Conservation (phyloP, 164 flowering plant species). For the Liquidambar formosana region DNA sequence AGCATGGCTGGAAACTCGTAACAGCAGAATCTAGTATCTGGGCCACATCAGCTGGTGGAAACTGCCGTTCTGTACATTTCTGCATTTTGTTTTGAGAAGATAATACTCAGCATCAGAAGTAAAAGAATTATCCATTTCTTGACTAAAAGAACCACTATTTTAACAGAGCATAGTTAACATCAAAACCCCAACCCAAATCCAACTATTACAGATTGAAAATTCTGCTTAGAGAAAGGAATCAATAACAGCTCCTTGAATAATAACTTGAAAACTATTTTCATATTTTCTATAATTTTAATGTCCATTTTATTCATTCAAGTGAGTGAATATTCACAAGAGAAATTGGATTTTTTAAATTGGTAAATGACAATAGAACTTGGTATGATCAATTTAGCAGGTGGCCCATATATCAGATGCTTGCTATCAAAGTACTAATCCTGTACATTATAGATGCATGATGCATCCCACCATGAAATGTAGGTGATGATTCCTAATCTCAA, state of each 20-base stretch:
- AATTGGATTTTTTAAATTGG: neutral
- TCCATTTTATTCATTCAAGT: too few relatives aligned
- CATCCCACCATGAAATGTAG: neutral
- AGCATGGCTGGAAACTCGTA: conserved; percentile 52
- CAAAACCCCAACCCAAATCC: too few relatives aligned
- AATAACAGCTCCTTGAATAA: too few relatives aligned
- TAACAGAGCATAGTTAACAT: neutral
- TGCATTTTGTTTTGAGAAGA: conserved; percentile 27
- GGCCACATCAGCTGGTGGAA: conserved; percentile 73
- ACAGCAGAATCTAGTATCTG: conserved; percentile 63
- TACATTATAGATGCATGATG: neutral
- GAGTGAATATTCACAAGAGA: too few relatives aligned
- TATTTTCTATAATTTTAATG: too few relatives aligned
- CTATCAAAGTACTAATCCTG: neutral
- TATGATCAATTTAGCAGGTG: too few relatives aligned
- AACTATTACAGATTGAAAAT: too few relatives aligned
- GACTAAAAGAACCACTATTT: neutral
- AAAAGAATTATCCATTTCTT: too few relatives aligned
- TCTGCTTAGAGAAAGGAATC: too few relatives aligned
- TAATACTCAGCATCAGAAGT: neutral
- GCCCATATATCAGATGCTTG: neutral
- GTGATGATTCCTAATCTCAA: neutral
- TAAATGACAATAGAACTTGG: neutral
- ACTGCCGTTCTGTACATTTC: conserved; percentile 72
- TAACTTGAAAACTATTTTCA: too few relatives aligned